Percentiles rank a stretch among this genome's conserved stretches.
phyloP scores from a whole-genome alignment of 2,329 filamentous ascomycete genomes.

The Cladosporium austrohemisphaericum region DNA sequence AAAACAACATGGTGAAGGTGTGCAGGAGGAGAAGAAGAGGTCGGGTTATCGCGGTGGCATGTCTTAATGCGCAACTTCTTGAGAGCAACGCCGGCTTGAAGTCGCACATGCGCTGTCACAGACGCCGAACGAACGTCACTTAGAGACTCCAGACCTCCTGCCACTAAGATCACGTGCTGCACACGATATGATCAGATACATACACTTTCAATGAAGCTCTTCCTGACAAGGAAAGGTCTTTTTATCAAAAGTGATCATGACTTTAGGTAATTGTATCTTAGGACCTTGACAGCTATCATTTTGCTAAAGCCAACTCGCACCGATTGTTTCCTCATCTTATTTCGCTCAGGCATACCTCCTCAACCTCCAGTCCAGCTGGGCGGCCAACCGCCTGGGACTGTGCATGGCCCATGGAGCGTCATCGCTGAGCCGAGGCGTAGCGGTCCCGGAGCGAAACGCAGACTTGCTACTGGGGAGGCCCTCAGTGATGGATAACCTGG shows the following conservation, averaged over 20 bases:
- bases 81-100: background rate
- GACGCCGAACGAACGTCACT: conserved; percentile 10
- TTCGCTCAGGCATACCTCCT: no score
- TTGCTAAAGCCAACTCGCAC: no score
- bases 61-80: conserved; percentile 4
- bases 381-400: background rate
- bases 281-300: no score
- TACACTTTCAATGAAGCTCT: no score
- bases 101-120: conserved; percentile 2
- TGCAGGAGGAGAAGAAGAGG: background rate
- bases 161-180: background rate
- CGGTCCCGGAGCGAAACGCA: background rate
- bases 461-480: background rate
- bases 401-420: no score
- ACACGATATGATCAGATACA: no score
- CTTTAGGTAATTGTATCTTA: no score
- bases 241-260: no score
- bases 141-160: background rate
- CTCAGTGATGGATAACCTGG: background rate
- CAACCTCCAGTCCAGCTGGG: background rate
- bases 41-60: conserved; percentile 14
- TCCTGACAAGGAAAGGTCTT: no score
- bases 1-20: conserved; percentile 31
- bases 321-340: no score
- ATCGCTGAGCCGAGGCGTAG: background rate